A percentile compares a stretch with the other conserved stretches of the same genome.
Evolutionary conservation across 331 rosid genomes (phyloP).

Genomic region (Rhamnella rubrinervis): DNA sequence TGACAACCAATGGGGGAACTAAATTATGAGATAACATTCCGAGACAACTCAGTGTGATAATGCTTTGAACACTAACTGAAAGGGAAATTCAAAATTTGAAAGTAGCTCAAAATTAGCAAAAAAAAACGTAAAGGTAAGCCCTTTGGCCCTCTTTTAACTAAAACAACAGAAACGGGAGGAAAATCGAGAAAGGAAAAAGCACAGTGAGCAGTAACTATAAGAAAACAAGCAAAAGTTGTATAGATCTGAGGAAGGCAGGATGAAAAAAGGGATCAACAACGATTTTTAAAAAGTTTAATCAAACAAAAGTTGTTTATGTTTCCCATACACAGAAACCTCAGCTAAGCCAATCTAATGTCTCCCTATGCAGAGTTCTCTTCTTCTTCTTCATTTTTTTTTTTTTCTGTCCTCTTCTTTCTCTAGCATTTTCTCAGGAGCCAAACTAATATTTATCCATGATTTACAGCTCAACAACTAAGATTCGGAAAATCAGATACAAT

Average conservation of each 20-base stretch:
- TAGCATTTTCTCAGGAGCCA: no score
- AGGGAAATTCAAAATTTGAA: neutral
- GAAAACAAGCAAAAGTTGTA: constrained; percentile 18
- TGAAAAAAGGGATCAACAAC: neutral
- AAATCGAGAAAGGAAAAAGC: neutral
- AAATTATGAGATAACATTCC: no score
- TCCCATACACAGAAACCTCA: neutral
- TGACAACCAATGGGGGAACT: no score
- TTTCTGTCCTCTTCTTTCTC: no score
- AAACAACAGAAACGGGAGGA: neutral
- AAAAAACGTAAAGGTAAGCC: constrained; percentile 1
- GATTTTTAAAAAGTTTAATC: neutral
- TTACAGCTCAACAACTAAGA: no score
- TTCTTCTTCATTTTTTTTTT: no score
- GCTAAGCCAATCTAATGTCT: neutral
- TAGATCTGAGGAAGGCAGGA: constrained; percentile 37
- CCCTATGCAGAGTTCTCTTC: no score
- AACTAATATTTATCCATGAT: no score
- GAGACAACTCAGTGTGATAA: no score
- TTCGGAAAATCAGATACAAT: no score
- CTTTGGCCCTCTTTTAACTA: constrained; percentile 4
- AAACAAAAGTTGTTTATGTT: no score
- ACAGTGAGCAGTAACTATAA: neutral
- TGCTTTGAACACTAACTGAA: no score
- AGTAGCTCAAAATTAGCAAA: constrained; percentile 2